Evolutionary conservation across 768 basidiomycete genomes (phyloP).

Genomic region (Trichaptum fuscoviolaceum): DNA sequence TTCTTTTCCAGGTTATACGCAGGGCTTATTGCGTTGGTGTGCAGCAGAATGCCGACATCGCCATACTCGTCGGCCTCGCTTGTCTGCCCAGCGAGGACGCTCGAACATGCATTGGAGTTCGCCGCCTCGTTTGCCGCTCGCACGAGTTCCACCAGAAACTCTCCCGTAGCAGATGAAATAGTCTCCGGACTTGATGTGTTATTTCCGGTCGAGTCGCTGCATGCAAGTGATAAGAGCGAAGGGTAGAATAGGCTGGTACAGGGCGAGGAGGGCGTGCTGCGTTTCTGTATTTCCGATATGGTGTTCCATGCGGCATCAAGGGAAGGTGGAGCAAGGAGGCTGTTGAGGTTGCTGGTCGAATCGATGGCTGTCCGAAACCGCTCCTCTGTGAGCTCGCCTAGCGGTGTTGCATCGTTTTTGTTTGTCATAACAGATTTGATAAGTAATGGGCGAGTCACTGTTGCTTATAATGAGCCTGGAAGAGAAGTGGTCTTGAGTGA

Average conservation of each 20-base stretch:
- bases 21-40: constrained; percentile 27
- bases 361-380: not conserved
- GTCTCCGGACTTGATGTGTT: not conserved
- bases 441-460: too few relatives aligned
- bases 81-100: constrained; percentile 45
- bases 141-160: constrained; percentile 31
- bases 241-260: not conserved
- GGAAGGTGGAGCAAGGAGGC: not conserved
- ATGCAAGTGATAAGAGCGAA: not conserved
- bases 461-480: too few relatives aligned
- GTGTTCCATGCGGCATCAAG: not conserved
- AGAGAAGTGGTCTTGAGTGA: too few relatives aligned
- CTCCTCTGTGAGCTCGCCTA: not conserved
- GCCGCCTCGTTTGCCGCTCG: constrained; percentile 35
- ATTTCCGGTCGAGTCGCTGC: not conserved
- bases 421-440: not conserved
- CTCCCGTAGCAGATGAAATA: not conserved
- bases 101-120: constrained; percentile 37
- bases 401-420: not conserved
- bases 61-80: constrained; percentile 55
- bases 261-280: not conserved
- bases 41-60: constrained; percentile 49
- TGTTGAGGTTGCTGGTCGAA: not conserved
- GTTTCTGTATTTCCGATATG: not conserved
- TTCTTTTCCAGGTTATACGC: constrained; percentile 23